Evolutionary conservation across 768 basidiomycete species (phyloP), one percentile per base, ranked within the genome.

Genomic region (Lactarius evosmus): DNA sequence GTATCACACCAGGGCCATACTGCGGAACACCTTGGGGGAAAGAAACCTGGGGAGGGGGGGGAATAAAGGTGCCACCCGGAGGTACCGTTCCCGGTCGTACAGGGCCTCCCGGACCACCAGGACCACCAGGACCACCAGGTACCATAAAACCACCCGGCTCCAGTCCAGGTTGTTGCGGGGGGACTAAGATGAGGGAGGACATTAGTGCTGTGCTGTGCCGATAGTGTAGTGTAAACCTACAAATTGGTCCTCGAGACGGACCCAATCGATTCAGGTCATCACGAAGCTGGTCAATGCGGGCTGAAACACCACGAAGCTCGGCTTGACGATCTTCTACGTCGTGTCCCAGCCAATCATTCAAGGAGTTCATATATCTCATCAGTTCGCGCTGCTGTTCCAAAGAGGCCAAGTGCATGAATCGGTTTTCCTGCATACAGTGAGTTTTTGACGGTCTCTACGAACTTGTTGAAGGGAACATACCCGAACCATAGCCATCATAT

Each of bases 281-380:
- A 33, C 77, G 72, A 6, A 85, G 70, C 55, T 76, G 75, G 67
- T 83, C 79, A 7, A 93, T 77, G 12, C 88, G 82, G 19, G 83
- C 84, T 49, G 83, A 77, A 8, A 94, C 83, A 9, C 82, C 83
- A 19, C 80, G 80, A 41, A 93, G 75, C 71, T 93, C 91, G 4
- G 82, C 78, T 66, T 91, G 91, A 27, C 92, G 85, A 73, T 92
- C 89, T 52, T 81, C 79, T 0, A 91, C 89, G 72, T 94, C 92
- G 36, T 85, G 82, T 61, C 81, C 85, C 17, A 94, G 76, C 92
- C 92, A 94, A 36, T 83, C 81, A 66, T 93, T 94, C 34, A 93
- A 76, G 2, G 79, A 82, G 54, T 82, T 71, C 83, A 94, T 86
- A 68, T 94, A 93, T 58, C 87, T 78, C 83, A 90, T 90, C 56